Percentiles rank a stretch among this genome's conserved stretches.
These are phyloP conservation scores for Plenodomus tracheiphilus DNA, from an alignment of 2,329 filamentous ascomycete species.

Conservation along the genomic window DNA sequence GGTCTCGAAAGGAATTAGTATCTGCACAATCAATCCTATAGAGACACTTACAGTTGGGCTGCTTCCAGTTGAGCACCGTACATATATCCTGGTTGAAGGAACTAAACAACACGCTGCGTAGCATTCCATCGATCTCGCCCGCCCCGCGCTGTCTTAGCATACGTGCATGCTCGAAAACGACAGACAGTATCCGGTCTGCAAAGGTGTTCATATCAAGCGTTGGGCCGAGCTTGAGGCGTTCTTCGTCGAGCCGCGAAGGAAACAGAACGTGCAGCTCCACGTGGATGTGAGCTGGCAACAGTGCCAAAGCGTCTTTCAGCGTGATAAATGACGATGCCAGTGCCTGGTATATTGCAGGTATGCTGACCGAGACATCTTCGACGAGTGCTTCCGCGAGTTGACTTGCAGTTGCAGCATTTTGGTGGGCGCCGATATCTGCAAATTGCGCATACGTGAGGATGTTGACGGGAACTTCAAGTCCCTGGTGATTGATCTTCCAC, in stretches of 20 bases:
- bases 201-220: slow-evolving; percentile 83
- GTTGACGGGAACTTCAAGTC: slow-evolving; percentile 79
- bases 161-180: slow-evolving; percentile 91
- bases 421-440: slow-evolving; percentile 49
- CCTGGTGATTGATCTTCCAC: slow-evolving; percentile 77
- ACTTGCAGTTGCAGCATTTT: slow-evolving; percentile 27
- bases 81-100: slow-evolving; percentile 90
- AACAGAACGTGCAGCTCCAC: slow-evolving; percentile 92
- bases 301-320: slow-evolving; percentile 72
- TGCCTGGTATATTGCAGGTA: slow-evolving; percentile 68
- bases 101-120: slow-evolving; percentile 89
- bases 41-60: slow-evolving; percentile 76
- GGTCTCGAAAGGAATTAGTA: slow-evolving; percentile 57
- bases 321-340: slow-evolving; percentile 78
- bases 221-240: slow-evolving; percentile 68
- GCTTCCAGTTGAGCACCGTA: slow-evolving; percentile 97
- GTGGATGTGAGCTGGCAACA: slow-evolving; percentile 79
- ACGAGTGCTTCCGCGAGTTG: slow-evolving; percentile 29
- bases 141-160: slow-evolving; percentile 62
- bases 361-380: slow-evolving; percentile 34
- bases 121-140: slow-evolving; percentile 62
- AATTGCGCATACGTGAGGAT: slow-evolving; percentile 78
- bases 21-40: not conserved
- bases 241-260: slow-evolving; percentile 75
- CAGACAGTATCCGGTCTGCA: slow-evolving; percentile 78